phyloP scores from a whole-genome alignment of 2,329 filamentous ascomycete species.

The Cyphellophora attinorum region DNA sequence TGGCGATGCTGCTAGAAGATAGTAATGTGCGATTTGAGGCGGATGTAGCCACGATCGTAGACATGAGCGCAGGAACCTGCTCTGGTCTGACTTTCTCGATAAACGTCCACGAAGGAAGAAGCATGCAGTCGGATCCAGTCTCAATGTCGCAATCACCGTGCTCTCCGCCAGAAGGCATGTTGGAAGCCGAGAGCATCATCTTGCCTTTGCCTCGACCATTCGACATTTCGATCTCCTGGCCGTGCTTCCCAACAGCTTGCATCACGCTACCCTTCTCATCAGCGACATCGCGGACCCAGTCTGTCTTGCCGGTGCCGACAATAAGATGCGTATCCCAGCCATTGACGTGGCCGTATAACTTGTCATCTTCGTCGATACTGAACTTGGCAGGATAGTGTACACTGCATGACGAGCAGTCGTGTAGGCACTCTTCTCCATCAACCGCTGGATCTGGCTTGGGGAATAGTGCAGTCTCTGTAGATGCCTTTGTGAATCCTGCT shows the following conservation, averaged over 20 bases:
- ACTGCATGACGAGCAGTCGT: slow-evolving; percentile 75
- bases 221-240: slow-evolving; percentile 23
- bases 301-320: slow-evolving; percentile 88
- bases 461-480: slow-evolving; percentile 53
- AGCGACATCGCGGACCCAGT: slow-evolving; percentile 83
- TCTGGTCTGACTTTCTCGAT: slow-evolving; percentile 15
- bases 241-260: slow-evolving; percentile 55
- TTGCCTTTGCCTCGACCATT: slow-evolving; percentile 9
- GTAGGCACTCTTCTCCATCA: slow-evolving; percentile 82
- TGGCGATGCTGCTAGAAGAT: too few species aligned
- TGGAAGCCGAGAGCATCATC: slow-evolving; percentile 17
- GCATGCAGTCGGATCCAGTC: slow-evolving; percentile 13
- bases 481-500: slow-evolving; percentile 36
- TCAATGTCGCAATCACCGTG: slow-evolving; percentile 3
- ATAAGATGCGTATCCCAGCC: slow-evolving; percentile 84
- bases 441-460: slow-evolving; percentile 60
- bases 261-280: slow-evolving; percentile 82
- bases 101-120: slow-evolving; percentile 17
- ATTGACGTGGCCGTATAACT: slow-evolving; percentile 75
- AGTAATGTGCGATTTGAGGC: slow-evolving; percentile 11
- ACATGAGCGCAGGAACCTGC: slow-evolving; percentile 13
- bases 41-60: slow-evolving; percentile 13
- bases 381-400: slow-evolving; percentile 68
- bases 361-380: slow-evolving; percentile 63
- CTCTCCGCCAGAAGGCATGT: slow-evolving; percentile 13